Evolutionary conservation across 768 basidiomycete genomes (phyloP), one percentile per base, ranked within the genome.

Genomic region (Trametes elegans): DNA sequence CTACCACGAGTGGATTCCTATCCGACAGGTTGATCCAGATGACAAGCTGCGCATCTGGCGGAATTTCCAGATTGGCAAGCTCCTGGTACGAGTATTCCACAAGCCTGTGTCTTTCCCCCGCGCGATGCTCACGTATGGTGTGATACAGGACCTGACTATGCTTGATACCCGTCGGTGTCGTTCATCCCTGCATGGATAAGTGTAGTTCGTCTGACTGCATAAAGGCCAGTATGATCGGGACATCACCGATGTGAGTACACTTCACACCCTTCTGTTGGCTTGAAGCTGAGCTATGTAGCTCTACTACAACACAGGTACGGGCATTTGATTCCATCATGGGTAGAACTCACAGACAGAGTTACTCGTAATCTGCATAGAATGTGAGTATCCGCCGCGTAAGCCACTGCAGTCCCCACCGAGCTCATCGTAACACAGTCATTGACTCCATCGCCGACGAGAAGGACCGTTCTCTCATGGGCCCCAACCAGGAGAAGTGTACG

Each of bases 1-100:
- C 0, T 82, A 82, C 61, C 80, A 83, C 61, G 81, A 83, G 57
- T 83, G 82, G 82, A 76, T 84, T 71, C 82, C 81, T 11, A 80
- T 84, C 55, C 74, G 83, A 9, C 79, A 83, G 57, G 79, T 84
- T 16, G 75, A 75, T 35, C 73, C 75, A 1, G 74, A 75, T 46
- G 80, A 83, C 66, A 74, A 79, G 60, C 74, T 84, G 14, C 73
- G 81, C 24, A 83, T 83, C 48, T 84, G 81, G 80, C 75, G 82
- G 29, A 82, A 80, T 62, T 83, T 85, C 70, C 78, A 82, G 68
- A 76, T 85, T 32, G 83, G 82, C 41, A 81, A 81, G 63, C 73
- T 84, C n/a, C 63, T 82, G 59, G 69, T 67, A n/a, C n/a, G 32
- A 46, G 63, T 51, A n/a, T n/a, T n/a, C n/a, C n/a, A n/a, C n/a